Evolutionary conservation across 2,329 filamentous ascomycete species (phyloP).

Genomic region (Fusarium annulatum): DNA sequence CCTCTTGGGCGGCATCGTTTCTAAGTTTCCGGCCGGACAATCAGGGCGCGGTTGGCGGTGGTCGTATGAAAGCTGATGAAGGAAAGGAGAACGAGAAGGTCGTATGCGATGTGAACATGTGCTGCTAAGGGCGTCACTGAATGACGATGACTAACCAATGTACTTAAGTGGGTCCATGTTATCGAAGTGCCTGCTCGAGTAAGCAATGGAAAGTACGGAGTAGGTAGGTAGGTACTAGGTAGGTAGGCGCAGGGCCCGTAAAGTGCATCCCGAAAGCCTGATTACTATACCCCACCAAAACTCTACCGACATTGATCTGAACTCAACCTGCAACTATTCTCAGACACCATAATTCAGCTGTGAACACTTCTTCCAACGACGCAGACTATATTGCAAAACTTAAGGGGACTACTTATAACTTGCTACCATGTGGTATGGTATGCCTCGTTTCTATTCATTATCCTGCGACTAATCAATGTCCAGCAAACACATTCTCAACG

Average conservation of each 20-base stretch:
- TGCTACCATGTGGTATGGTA: conserved; percentile 53
- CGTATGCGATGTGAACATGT: conserved; percentile 3
- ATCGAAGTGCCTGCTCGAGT: background rate
- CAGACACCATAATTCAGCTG: background rate
- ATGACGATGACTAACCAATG: conserved; percentile 28
- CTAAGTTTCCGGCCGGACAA: conserved; percentile 31
- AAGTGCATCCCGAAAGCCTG: conserved; percentile 20
- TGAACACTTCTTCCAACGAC: background rate
- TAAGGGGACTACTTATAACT: background rate
- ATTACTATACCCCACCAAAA: conserved; percentile 39
- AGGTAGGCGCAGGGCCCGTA: conserved; percentile 5
- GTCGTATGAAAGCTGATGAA: conserved; percentile 6
- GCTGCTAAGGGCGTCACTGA: conserved; percentile 20
- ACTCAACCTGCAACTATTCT: conserved; percentile 5
- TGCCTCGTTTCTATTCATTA: background rate
- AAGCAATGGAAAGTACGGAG: background rate
- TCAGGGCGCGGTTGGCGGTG: conserved; percentile 5
- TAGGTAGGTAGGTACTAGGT: background rate
- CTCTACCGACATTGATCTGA: conserved; percentile 13
- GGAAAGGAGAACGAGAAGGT: background rate
- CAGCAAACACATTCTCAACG: conserved; percentile 98
- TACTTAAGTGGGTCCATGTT: background rate
- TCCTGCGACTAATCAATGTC: conserved; percentile 12
- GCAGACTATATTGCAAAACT: background rate
- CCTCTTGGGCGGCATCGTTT: conserved; percentile 77